Conservation (phyloP, 2,329 filamentous ascomycete genomes). For the Harringtonia aguacate region DNA sequence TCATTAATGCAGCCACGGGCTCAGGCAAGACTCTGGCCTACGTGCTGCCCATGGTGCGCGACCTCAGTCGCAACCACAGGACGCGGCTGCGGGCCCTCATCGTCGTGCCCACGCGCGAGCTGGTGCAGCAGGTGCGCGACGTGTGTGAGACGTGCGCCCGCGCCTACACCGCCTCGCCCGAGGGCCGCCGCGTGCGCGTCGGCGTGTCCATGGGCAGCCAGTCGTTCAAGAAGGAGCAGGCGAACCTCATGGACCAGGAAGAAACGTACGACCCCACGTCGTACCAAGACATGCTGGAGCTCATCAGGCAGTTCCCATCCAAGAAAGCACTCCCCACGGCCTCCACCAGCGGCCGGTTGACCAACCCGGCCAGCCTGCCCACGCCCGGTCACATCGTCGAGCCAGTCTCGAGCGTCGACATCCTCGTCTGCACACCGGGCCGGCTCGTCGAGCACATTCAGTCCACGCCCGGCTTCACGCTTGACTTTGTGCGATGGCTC, state of each 20-base stretch:
- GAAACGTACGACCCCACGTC: conserved; percentile 53
- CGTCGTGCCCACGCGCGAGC: conserved; percentile 81
- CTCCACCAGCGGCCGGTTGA: too few relatives aligned
- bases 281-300: conserved; percentile 28
- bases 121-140: conserved; percentile 77
- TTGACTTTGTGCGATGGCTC: conserved; percentile 75
- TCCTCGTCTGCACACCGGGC: conserved; percentile 86
- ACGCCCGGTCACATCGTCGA: conserved; percentile 45
- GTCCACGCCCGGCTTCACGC: conserved; percentile 69
- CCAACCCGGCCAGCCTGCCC: conserved; percentile 19
- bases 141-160: conserved; percentile 64
- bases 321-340: too few relatives aligned
- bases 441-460: conserved; percentile 84
- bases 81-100: conserved; percentile 65
- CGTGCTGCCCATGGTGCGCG: conserved; percentile 71
- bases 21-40: conserved; percentile 95
- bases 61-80: conserved; percentile 46
- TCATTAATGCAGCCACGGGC: conserved; percentile 86
- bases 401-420: conserved; percentile 65
- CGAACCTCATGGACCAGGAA: conserved; percentile 32
- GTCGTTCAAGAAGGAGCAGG: conserved; percentile 55
- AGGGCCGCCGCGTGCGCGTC: conserved; percentile 60
- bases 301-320: too few relatives aligned
- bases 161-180: conserved; percentile 45
- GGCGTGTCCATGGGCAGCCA: conserved; percentile 77